Evolutionary conservation across 371 early-diverging fungal genomes (phyloP).

Genomic region (Gilbertella persicaria): DNA sequence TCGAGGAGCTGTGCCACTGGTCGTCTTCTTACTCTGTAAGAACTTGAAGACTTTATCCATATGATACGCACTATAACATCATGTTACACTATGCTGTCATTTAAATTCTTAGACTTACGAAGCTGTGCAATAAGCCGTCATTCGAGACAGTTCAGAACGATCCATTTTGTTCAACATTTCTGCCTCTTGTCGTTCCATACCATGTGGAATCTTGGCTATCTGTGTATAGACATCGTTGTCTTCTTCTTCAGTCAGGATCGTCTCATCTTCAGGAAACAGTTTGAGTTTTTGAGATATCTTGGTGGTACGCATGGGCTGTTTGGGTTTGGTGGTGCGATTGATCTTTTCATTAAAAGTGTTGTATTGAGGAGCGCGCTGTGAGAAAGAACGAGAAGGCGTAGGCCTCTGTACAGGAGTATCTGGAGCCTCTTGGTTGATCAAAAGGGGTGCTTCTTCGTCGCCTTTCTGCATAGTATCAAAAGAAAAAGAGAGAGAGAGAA

Average conservation of each 20-base stretch:
- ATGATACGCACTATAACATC: constrained; percentile 50
- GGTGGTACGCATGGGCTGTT: constrained; percentile 79
- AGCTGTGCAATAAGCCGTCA: constrained; percentile 92
- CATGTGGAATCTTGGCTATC: constrained; percentile 51
- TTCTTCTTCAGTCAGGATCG: constrained; percentile 22
- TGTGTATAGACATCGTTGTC: constrained; percentile 50
- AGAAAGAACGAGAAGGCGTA: constrained; percentile 22
- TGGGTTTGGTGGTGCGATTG: constrained; percentile 26
- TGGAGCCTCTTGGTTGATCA: constrained; percentile 17
- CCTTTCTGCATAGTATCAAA: constrained; percentile 17
- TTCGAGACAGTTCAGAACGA: constrained; percentile 56
- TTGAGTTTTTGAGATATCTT: constrained; percentile 92
- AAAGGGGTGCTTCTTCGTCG: constrained; percentile 16
- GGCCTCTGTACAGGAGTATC: constrained; percentile 5
- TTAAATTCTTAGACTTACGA: constrained; percentile 35
- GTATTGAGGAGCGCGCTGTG: constrained; percentile 20
- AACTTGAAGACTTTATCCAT: constrained; percentile 61
- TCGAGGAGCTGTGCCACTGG: constrained; percentile 46
- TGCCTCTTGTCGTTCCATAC: constrained; percentile 46
- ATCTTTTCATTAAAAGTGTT: constrained; percentile 17
- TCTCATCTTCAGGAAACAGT: constrained; percentile 85
- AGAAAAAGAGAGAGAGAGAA: constrained; percentile 4
- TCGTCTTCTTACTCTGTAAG: constrained; percentile 44
- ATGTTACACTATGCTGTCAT: not conserved
- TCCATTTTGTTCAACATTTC: constrained; percentile 49